Percentiles rank a stretch among this genome's conserved stretches.
Evolutionary conservation across 208 protist genomes (phyloP).

Genomic region (Eutreptiella sp.): DNA sequence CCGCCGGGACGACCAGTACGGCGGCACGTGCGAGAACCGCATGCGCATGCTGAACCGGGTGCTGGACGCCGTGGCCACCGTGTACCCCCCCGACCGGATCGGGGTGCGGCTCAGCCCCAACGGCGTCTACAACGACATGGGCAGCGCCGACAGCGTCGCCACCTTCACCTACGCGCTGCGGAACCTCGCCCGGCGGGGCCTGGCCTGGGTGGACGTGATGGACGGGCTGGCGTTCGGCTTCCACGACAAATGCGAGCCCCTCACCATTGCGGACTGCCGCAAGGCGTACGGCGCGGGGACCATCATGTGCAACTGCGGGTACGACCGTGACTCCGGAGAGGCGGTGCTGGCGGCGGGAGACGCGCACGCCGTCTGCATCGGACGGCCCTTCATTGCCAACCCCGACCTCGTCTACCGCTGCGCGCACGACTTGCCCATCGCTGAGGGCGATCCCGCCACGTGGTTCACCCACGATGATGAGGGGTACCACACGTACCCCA

Average conservation of each 20-base stretch:
- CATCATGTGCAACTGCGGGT: conserved; percentile 29
- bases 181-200: not conserved
- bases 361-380: conserved; percentile 53
- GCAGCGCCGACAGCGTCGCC: conserved; percentile 45
- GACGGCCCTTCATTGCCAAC: conserved; percentile 51
- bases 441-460: too few relatives aligned
- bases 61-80: conserved; percentile 46
- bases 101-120: conserved; percentile 56
- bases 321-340: conserved; percentile 42
- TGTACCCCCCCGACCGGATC: conserved; percentile 42
- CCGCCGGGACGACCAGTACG: conserved; percentile 71
- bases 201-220: conserved; percentile 23
- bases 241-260: conserved; percentile 31
- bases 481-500: too few relatives aligned
- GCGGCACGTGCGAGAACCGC: conserved; percentile 66
- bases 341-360: conserved; percentile 35
- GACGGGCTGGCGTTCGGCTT: conserved; percentile 15
- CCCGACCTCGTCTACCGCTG: conserved; percentile 55
- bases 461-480: too few relatives aligned
- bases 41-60: conserved; percentile 63
- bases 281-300: conserved; percentile 6
- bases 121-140: conserved; percentile 37
- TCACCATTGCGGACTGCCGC: conserved; percentile 1
- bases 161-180: not conserved
- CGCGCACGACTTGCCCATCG: too few relatives aligned